These are phyloP conservation scores for Aspergillus ochraceoroseus DNA, from an alignment of 2,329 filamentous ascomycete genomes.

Conservation along the genomic window DNA sequence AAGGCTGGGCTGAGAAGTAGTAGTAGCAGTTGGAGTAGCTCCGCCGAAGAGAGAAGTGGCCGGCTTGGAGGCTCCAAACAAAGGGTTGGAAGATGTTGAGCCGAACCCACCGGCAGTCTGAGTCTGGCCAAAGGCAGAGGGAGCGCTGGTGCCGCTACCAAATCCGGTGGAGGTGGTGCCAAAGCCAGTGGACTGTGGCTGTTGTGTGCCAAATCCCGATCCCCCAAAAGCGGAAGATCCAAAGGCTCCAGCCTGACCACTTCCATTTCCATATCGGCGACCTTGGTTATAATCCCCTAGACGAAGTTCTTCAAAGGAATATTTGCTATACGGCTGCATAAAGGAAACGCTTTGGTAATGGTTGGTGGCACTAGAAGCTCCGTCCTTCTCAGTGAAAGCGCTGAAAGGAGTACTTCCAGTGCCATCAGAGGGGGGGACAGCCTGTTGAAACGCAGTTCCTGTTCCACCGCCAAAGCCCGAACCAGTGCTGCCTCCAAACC, in stretches of 20 bases:
- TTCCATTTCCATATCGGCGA: conserved; percentile 74
- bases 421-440: conserved; percentile 42
- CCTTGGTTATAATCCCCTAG: conserved; percentile 85
- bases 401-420: conserved; percentile 46
- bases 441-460: conserved; percentile 42
- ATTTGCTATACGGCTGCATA: conserved; percentile 62
- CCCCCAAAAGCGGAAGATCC: conserved; percentile 60
- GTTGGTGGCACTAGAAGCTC: conserved; percentile 36
- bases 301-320: conserved; percentile 76
- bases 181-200: conserved; percentile 42
- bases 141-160: conserved; percentile 35
- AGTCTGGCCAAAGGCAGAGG: conserved; percentile 44
- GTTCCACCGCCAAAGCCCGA: conserved; percentile 35
- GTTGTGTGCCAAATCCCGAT: conserved; percentile 44
- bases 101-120: conserved; percentile 41
- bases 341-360: conserved; percentile 48
- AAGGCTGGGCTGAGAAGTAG: conserved; percentile 35
- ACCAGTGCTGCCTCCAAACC: conserved; percentile 25
- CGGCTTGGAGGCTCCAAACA: conserved; percentile 46
- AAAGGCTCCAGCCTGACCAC: conserved; percentile 76
- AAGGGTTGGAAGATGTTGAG: conserved; percentile 31
- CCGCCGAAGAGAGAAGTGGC: conserved; percentile 38
- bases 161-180: conserved; percentile 44
- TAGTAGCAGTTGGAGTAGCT: conserved; percentile 24
- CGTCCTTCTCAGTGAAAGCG: conserved; percentile 45